Evolutionary conservation across 2,329 filamentous ascomycete species (phyloP), one percentile per base, ranked within the genome.

Genomic region (Talaromyces sp.): DNA sequence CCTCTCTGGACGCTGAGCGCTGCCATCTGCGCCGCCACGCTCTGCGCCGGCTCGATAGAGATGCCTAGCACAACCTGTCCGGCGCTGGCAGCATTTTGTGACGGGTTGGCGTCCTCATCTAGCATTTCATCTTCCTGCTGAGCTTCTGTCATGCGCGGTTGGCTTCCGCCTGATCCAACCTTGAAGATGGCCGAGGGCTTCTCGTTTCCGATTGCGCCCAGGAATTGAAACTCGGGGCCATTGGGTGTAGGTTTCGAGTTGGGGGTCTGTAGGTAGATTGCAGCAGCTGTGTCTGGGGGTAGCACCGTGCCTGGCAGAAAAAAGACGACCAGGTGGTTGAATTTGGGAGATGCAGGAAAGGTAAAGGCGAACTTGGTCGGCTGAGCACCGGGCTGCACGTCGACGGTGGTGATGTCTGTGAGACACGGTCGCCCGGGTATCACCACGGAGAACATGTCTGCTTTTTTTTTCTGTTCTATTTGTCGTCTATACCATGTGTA

Each of bases 141-240:
- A 63, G 62, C 74, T 68, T 70, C 75, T 41, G 66, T 68, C 63
- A 66, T 66, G 24, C 24, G 62, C 8, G 63, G 63, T 17, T 62
- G 60, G 50, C 58, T 53, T 43, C 58, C 53, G 19, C 61, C 62
- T 9, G 56, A 67, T 1, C 80, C 81, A 65, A 96, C 80, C 73
- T 90, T 92, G 81, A 97, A 97, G 60, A 97, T 89, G 38, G 92
- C 91, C 66, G 89, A 93, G 67, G 94, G 92, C 71, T 97, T 97
- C 60, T 92, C 91, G 38, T 90, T 88, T 1, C 90, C 92, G 59
- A 99, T 87, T 54, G 88, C 94, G 64, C 95, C 94, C 4, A 97
- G 85, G 68, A 99, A 91, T 62, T 83, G 86, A 78, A 96, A 96
- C 53, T 88, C 84, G 1, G 83, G 78, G 3, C 72, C 68, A 46